Evolutionary conservation across 352 stramenopile genomes (phyloP), one percentile per base, ranked within the genome.

Genomic region (Globisporangium canariense): DNA sequence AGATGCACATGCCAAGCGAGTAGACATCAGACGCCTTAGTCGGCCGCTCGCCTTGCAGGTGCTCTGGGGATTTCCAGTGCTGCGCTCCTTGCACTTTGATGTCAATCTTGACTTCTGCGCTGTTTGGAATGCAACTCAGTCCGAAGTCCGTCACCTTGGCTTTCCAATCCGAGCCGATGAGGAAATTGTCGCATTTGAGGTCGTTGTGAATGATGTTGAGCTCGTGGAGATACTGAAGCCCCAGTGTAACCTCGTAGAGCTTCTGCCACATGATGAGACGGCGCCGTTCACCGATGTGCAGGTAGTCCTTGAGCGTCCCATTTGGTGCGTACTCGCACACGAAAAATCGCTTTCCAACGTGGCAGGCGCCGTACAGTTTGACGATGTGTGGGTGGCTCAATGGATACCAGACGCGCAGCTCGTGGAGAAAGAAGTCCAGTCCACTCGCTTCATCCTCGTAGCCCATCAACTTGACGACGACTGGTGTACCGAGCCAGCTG

Each of bases 121-220:
- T 62, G n/a, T 67, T 67, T n/a, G 58, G 41, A 36, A 63, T 40
- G 45, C 58, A 63, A 14, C 52, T 65, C 2, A 67, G 49, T 2
- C 70, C 70, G 61, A 77, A 74, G 20, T 77, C 67, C 11, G 63
- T 49, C 22, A 77, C 4, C n/a, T 66, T 53, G 4, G 68, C 67
- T 32, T 46, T 59, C 4, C 47, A 45, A 2, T 71, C 46, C 43
- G 74, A 59, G 32, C 77, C 78, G 13, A 95, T 47, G n/a, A 96
- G 71, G 28, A 95, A 67, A 65, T 96, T 96, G 46, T 66, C 67
- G 8, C 78, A 77, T 43, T 81, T 79, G 45, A 91, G 49, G 65
- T 89, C 78, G 58, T 81, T 76, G 68, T 88, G 79, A 10, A 93
- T 55, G 18, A 87, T 60, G 18, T 76, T 73, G 16, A 75, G 62